Conservation (phyloP, 2,329 filamentous ascomycete genomes). For the Phaeophleospora eucalypticola region DNA sequence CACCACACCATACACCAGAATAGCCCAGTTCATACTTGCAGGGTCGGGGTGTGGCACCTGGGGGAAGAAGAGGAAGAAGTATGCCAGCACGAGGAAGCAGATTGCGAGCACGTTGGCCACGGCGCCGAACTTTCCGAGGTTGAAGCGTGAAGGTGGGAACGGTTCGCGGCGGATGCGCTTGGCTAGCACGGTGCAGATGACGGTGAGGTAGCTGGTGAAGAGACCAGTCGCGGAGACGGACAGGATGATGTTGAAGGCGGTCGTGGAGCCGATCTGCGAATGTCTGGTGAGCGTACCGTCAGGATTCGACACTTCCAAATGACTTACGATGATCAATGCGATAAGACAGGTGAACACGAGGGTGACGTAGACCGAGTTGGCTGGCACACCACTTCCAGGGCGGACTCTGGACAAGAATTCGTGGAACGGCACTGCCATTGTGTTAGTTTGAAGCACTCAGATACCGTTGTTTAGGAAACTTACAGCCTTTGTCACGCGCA, state of each 20-base stretch:
- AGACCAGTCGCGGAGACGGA: slow-evolving; percentile 33
- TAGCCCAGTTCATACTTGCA: slow-evolving; percentile 30
- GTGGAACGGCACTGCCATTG: slow-evolving; percentile 24
- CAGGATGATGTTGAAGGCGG: slow-evolving; percentile 43
- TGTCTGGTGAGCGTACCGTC: no score
- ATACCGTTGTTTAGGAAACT: neutral
- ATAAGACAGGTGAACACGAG: slow-evolving; percentile 27
- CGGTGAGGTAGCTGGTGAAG: slow-evolving; percentile 22
- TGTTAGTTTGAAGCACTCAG: neutral
- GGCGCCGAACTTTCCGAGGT: slow-evolving; percentile 29
- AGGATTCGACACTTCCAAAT: no score
- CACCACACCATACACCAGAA: slow-evolving; percentile 24
- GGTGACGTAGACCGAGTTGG: slow-evolving; percentile 28
- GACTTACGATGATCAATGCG: slow-evolving; percentile 35
- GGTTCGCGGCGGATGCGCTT: slow-evolving; percentile 20
- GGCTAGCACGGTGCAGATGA: slow-evolving; percentile 21
- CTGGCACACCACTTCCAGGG: slow-evolving; percentile 26
- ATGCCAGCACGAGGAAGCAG: slow-evolving; percentile 18
- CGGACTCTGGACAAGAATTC: slow-evolving; percentile 23
- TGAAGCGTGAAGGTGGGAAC: slow-evolving; percentile 22
- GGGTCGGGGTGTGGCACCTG: slow-evolving; percentile 22
- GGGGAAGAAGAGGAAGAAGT: slow-evolving; percentile 26
- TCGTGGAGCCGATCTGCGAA: slow-evolving; percentile 37
- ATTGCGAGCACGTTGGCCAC: slow-evolving; percentile 19
- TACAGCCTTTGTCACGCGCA: slow-evolving; percentile 25